phyloP scores from a whole-genome alignment of 2,329 filamentous ascomycete species.

The Lasiodiplodia theobromae region DNA sequence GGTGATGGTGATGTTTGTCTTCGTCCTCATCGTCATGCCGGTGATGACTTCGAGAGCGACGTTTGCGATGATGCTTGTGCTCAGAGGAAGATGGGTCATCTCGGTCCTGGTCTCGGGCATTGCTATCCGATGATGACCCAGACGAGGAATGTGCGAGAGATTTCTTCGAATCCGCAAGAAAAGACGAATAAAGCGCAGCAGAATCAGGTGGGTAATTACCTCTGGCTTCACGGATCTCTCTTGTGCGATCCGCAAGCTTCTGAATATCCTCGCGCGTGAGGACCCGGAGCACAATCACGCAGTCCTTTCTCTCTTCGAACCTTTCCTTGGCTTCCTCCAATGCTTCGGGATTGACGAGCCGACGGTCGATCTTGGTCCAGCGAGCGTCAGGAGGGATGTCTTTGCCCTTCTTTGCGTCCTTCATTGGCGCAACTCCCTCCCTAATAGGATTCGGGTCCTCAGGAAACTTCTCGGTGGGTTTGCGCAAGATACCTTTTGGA shows the following conservation, averaged over 20 bases:
- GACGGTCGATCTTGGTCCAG: constrained; percentile 92
- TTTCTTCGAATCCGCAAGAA: constrained; percentile 5
- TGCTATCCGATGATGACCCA: constrained; percentile 10
- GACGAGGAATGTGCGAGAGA: constrained; percentile 19
- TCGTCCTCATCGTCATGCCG: constrained; percentile 1
- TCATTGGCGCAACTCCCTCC: constrained; percentile 92
- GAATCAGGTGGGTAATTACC: constrained; percentile 51
- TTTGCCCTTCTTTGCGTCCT: constrained; percentile 76
- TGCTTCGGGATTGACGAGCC: constrained; percentile 88
- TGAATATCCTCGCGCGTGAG: constrained; percentile 90
- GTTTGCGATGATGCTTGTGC: constrained; percentile 18
- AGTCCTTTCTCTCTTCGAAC: constrained; percentile 90
- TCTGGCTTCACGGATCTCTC: constrained; percentile 70
- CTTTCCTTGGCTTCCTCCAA: constrained; percentile 86
- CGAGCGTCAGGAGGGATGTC: constrained; percentile 77
- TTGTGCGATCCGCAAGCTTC: constrained; percentile 81
- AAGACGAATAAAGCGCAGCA: constrained; percentile 18
- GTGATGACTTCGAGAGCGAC: constrained; percentile 9
- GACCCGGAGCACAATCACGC: constrained; percentile 90
- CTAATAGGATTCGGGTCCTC: constrained; percentile 83
- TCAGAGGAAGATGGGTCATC: constrained; percentile 8
- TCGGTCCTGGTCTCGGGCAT: constrained; percentile 1
- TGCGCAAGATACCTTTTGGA: constrained; percentile 85
- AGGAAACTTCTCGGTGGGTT: constrained; percentile 81
- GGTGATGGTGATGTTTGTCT: constrained; percentile 6